phyloP scores from a whole-genome alignment of 2,329 filamentous ascomycete species.

The Pseudogymnoascus sp. region DNA sequence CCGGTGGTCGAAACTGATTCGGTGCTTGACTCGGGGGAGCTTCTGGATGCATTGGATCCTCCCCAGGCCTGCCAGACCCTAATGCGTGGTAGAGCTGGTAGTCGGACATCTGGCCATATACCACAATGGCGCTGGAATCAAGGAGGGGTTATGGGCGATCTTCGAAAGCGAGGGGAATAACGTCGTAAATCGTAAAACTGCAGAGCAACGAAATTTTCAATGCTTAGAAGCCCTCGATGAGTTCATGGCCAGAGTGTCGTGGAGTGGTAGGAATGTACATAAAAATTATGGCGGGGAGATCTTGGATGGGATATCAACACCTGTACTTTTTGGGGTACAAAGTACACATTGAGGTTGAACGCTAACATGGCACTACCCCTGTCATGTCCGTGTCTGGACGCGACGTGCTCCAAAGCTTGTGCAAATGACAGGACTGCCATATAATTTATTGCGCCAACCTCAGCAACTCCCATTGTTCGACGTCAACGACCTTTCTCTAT shows the following conservation, averaged over 20 bases:
- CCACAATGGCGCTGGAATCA: background rate
- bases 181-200: constrained; percentile 4
- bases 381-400: background rate
- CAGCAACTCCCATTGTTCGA: background rate
- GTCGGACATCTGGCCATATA: constrained; percentile 40
- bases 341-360: constrained; percentile 5
- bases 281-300: constrained; percentile 7
- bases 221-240: background rate
- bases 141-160: background rate
- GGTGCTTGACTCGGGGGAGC: constrained; percentile 41
- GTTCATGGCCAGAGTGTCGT: background rate
- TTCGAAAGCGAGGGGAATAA: background rate
- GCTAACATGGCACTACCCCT: constrained; percentile 2
- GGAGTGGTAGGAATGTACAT: background rate
- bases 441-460: constrained; percentile 8
- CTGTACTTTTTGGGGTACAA: constrained; percentile 7
- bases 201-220: background rate
- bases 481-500: background rate
- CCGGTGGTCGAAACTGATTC: constrained; percentile 48
- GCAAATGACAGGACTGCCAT: constrained; percentile 4
- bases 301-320: constrained; percentile 7
- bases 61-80: constrained; percentile 46
- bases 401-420: constrained; percentile 4
- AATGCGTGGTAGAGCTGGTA: constrained; percentile 48
- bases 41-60: constrained; percentile 48